These are phyloP conservation scores for Rhizophagus prolifer DNA, from an alignment of 192 early-diverging fungal species.

Conservation along the genomic window DNA sequence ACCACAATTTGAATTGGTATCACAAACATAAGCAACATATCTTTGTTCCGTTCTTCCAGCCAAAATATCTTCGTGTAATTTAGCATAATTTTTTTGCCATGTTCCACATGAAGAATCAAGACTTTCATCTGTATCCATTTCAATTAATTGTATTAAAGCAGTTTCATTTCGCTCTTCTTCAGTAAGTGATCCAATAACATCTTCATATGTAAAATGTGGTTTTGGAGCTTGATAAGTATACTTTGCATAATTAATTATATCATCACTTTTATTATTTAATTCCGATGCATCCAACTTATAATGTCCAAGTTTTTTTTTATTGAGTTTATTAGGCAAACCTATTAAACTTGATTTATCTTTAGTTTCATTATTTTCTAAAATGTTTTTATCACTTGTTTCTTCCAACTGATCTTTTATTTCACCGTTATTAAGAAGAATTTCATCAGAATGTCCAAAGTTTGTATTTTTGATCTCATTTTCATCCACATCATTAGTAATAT, in stretches of 20 bases:
- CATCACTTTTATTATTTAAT: not conserved
- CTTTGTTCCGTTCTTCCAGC: slow-evolving; percentile 27
- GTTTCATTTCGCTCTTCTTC: not conserved
- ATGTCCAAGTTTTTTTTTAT: not conserved
- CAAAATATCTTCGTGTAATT: slow-evolving; percentile 32
- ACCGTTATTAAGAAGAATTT: slow-evolving; percentile 14
- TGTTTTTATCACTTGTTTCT: not conserved
- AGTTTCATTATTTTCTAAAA: not conserved
- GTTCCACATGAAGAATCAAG: slow-evolving; percentile 36
- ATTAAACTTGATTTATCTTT: not conserved
- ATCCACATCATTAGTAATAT: not conserved
- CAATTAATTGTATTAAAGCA: not conserved
- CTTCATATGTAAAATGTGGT: slow-evolving; percentile 20
- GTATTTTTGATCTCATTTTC: not conserved
- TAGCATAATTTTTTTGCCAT: slow-evolving; percentile 42
- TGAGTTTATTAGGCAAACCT: not conserved
- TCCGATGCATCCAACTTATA: not conserved
- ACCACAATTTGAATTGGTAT: slow-evolving; percentile 42
- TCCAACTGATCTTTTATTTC: not conserved
- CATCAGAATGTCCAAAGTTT: slow-evolving; percentile 15
- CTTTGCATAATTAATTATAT: not conserved
- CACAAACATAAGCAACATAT: slow-evolving; percentile 42
- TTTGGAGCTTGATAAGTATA: slow-evolving; percentile 2
- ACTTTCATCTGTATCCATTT: slow-evolving; percentile 14
- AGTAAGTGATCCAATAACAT: slow-evolving; percentile 6